Conservation (phyloP, 2,329 filamentous ascomycete species). For the Escovopsis sp. region DNA sequence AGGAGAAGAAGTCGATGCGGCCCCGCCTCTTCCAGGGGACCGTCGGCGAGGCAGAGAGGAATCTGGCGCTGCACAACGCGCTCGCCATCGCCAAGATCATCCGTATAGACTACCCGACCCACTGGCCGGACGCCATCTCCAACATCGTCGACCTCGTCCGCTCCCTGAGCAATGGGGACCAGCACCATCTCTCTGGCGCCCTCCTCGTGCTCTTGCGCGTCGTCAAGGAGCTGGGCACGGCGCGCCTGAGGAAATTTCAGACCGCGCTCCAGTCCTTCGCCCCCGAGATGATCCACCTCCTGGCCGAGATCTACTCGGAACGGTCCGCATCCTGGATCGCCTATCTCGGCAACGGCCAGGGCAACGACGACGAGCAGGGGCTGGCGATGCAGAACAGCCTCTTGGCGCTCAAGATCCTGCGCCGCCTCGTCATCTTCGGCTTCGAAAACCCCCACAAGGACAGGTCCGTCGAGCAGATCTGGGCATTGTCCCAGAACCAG, state of each 20-base stretch:
- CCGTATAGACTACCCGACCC: constrained; percentile 72
- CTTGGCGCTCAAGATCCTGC: constrained; percentile 60
- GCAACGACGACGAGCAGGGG: constrained; percentile 42
- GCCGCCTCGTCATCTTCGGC: constrained; percentile 63
- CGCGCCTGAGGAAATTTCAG: constrained; percentile 58
- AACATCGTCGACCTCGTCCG: constrained; percentile 51
- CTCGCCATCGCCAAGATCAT: constrained; percentile 77
- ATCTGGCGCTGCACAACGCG: constrained; percentile 75
- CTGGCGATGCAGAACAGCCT: constrained; percentile 63
- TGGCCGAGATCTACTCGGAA: constrained; percentile 63
- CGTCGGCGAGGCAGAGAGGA: constrained; percentile 57
- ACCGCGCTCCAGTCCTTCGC: constrained; percentile 62
- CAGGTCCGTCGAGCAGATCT: constrained; percentile 60
- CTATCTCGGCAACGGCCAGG: constrained; percentile 40
- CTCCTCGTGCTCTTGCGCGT: constrained; percentile 70
- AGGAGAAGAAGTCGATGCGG: constrained; percentile 66
- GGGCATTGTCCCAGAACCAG: constrained; percentile 62
- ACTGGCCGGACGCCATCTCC: constrained; percentile 57
- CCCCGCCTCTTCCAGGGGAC: constrained; percentile 60
- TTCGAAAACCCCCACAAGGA: constrained; percentile 77
- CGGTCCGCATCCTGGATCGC: constrained; percentile 55
- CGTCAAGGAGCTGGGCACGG: constrained; percentile 79
- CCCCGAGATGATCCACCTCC: constrained; percentile 68
- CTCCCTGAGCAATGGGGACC: constrained; percentile 32
- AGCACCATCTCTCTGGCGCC: constrained; percentile 52